Base-by-base conservation (phyloP, 2,329 filamentous ascomycete genomes). In the Orbilia ellipsospora region DNA sequence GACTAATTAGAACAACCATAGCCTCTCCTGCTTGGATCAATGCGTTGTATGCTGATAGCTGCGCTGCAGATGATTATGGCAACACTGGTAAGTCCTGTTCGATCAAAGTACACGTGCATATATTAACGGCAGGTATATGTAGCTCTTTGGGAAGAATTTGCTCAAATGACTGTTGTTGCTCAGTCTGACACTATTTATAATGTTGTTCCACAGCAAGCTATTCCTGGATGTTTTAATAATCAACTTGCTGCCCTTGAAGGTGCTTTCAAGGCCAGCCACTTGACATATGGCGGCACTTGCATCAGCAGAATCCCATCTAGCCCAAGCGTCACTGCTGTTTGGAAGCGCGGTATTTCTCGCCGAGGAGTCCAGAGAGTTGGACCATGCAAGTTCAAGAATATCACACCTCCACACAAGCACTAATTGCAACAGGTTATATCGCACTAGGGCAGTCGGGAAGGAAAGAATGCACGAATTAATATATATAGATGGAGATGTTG, bases 131-230 rank as follows among this genome's bases (percentile, higher is more conserved):
- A 6, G 5, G 31, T 23, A 23, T 4, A 23, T 36, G 4, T 16
- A 70, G 67, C 52, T 15, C 51, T 45, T 4, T 70, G 59, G 67
- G 67, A 70, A 51, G 67, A 70, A 59, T 70, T 70, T n/a, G 67
- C 67, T 12, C 67, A 70, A 63, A 70, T 70, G 67, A 70, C 67
- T 13, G 67, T 70, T 4, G 59, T 70, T 15, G 57, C 67, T 31
- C 51, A 70, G n/a, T 69, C 67, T 8, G 50, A 70, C n/a, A 23
- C 31, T n/a, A 57, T 70, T 59, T 64, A 63, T 16, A 57, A 57
- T 4, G 48, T 50, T 18, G 57, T 64, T 23, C 60, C 63, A 18
- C 59, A 64, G 7, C 67, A 70, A 13, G 51, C 56, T 8, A 63
- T 63, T 10, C 67, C 52, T 12, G 67, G 59, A 45, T 70, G 60